These are phyloP conservation scores for Kazachstania kunashirensis DNA, from an alignment of 805 yeast species.

Conservation along the genomic window DNA sequence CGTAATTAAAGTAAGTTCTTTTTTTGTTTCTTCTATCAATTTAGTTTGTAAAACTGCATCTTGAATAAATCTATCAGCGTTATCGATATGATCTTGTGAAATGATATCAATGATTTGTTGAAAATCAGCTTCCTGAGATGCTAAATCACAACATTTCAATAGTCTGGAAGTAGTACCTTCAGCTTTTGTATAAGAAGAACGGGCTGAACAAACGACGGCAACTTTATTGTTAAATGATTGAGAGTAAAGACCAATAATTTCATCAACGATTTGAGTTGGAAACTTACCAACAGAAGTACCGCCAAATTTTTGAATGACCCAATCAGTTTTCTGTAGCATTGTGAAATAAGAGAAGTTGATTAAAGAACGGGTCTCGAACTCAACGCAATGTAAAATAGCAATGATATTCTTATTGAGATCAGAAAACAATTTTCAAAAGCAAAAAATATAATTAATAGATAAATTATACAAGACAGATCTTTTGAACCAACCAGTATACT, in stretches of 20 bases:
- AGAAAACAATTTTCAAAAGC: too few species aligned
- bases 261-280: conserved; percentile 73
- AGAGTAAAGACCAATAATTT: conserved; percentile 64
- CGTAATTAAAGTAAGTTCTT: conserved; percentile 58
- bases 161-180: conserved; percentile 94
- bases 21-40: conserved; percentile 49
- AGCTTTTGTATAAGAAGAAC: conserved; percentile 81
- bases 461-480: too few species aligned
- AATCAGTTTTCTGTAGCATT: conserved; percentile 28
- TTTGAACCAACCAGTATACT: too few species aligned
- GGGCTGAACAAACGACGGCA: conserved; percentile 93
- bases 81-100: conserved; percentile 65
- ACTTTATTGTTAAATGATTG: conserved; percentile 42
- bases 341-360: too few species aligned
- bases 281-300: conserved; percentile 97
- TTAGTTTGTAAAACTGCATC: conserved; percentile 37
- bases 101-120: conserved; percentile 52
- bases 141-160: conserved; percentile 72
- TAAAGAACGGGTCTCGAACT: too few species aligned
- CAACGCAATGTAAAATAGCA: too few species aligned
- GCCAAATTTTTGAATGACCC: conserved; percentile 91
- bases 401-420: too few species aligned
- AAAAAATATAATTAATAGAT: too few species aligned
- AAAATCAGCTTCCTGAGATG: conserved; percentile 52
- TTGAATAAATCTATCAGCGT: conserved; percentile 50